Evolutionary conservation across 1,139 yeast species (phyloP).

Genomic region (Lodderomyces theae): DNA sequence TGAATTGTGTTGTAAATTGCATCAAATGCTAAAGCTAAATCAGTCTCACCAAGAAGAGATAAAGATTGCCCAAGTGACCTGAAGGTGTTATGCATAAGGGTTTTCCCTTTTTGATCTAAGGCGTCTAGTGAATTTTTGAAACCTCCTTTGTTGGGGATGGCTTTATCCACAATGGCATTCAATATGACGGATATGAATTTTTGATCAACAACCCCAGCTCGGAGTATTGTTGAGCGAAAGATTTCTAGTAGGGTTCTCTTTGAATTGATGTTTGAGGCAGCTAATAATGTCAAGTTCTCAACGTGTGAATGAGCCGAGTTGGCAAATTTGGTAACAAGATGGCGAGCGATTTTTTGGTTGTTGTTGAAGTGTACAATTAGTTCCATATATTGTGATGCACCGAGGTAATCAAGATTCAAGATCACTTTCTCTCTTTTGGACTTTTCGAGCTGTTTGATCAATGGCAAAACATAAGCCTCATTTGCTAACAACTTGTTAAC

Average conservation of each 20-base stretch:
- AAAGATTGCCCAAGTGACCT: constrained; percentile 31
- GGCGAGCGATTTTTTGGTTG: constrained; percentile 1
- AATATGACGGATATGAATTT: constrained; percentile 5
- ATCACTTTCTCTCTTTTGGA: background rate
- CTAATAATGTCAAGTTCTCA: constrained; percentile 3
- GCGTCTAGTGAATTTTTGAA: constrained; percentile 17
- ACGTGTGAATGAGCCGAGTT: background rate
- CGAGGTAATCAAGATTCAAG: background rate
- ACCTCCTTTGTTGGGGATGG: constrained; percentile 15
- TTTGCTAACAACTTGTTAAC: constrained; percentile 4
- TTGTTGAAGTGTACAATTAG: constrained; percentile 1
- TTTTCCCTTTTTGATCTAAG: constrained; percentile 14
- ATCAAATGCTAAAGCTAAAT: constrained; percentile 18
- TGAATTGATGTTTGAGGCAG: background rate
- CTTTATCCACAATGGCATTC: constrained; percentile 6
- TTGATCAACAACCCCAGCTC: constrained; percentile 8
- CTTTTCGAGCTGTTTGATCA: background rate
- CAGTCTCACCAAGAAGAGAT: constrained; percentile 21
- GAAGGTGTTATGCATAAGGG: constrained; percentile 25
- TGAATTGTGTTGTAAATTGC: constrained; percentile 13
- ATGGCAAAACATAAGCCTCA: background rate
- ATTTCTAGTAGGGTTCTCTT: constrained; percentile 13
- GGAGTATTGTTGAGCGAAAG: constrained; percentile 11
- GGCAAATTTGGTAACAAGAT: constrained; percentile 5
- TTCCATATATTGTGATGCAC: constrained; percentile 4